Percentiles rank a stretch among this genome's conserved stretches.
phyloP scores from a whole-genome alignment of 257 asterid species.

The Solanum virginianum region DNA sequence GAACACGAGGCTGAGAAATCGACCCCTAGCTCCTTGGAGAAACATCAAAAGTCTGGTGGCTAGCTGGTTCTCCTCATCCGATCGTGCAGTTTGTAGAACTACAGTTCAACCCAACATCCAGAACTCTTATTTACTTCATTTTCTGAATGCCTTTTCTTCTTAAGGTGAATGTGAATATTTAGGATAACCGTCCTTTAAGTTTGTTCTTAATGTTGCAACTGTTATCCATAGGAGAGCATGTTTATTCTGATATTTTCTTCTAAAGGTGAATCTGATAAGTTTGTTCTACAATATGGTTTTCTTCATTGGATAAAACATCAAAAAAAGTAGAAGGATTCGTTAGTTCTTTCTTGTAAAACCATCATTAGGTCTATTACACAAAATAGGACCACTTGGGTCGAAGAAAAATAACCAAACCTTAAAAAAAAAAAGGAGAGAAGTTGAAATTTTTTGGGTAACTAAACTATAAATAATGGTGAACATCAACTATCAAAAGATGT shows the following conservation, averaged over 20 bases:
- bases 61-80: neutral
- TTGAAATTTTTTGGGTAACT: no score
- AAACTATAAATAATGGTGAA: no score
- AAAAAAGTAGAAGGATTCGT: neutral
- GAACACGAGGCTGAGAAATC: constrained; percentile 21
- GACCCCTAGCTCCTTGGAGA: constrained; percentile 28
- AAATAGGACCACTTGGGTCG: no score
- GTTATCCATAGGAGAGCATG: neutral
- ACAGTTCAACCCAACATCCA: neutral
- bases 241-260: neutral
- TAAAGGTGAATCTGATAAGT: no score
- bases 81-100: neutral
- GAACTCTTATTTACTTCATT: neutral
- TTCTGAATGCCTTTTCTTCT: neutral
- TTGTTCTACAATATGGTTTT: no score
- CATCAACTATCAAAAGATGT: no score
- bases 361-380: no score
- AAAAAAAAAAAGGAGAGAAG: no score
- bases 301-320: no score
- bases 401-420: no score
- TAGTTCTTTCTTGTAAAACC: neutral
- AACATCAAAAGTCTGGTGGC: constrained; percentile 23
- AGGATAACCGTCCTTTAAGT: neutral
- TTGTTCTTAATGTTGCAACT: neutral
- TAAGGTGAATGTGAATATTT: neutral